Percentiles rank a stretch among this genome's conserved stretches.
phyloP scores from a whole-genome alignment of 2,329 filamentous ascomycete species.

The Penicillium paneum region DNA sequence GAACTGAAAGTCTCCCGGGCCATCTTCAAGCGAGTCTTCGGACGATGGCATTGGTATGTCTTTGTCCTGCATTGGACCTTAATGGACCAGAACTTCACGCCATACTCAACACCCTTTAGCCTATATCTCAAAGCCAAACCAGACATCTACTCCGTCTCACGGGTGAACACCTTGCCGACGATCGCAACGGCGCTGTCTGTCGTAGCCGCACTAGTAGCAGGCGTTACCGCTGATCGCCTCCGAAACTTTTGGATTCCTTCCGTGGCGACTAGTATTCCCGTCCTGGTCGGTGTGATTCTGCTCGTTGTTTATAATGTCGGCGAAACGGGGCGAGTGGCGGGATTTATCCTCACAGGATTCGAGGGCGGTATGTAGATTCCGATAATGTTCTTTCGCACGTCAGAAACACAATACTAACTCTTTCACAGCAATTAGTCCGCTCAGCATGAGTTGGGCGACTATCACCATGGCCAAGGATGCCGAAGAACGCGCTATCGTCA shows the following conservation, averaged over 20 bases:
- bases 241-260: slow-evolving; percentile 38
- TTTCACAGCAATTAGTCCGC: slow-evolving; percentile 22
- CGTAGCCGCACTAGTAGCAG: slow-evolving; percentile 34
- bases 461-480: slow-evolving; percentile 39
- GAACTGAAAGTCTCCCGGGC: slow-evolving; percentile 32
- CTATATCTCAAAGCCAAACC: slow-evolving; percentile 42
- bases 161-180: slow-evolving; percentile 45
- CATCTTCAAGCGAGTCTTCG: slow-evolving; percentile 40
- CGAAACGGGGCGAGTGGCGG: slow-evolving; percentile 37
- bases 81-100: slow-evolving; percentile 40
- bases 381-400: not conserved
- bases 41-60: slow-evolving; percentile 42
- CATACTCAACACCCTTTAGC: slow-evolving; percentile 38
- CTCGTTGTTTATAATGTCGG: slow-evolving; percentile 40
- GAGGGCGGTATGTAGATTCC: slow-evolving; percentile 30
- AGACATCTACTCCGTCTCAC: slow-evolving; percentile 38
- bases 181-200: slow-evolving; percentile 41
- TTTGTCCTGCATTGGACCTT: slow-evolving; percentile 41
- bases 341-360: slow-evolving; percentile 41
- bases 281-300: slow-evolving; percentile 34
- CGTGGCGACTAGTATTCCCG: slow-evolving; percentile 32
- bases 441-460: slow-evolving; percentile 44
- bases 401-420: not conserved
- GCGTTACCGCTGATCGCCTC: slow-evolving; percentile 34
- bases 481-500: slow-evolving; percentile 44